Evolutionary conservation across 768 basidiomycete species (phyloP).

Genomic region (Auricularia sp.): DNA sequence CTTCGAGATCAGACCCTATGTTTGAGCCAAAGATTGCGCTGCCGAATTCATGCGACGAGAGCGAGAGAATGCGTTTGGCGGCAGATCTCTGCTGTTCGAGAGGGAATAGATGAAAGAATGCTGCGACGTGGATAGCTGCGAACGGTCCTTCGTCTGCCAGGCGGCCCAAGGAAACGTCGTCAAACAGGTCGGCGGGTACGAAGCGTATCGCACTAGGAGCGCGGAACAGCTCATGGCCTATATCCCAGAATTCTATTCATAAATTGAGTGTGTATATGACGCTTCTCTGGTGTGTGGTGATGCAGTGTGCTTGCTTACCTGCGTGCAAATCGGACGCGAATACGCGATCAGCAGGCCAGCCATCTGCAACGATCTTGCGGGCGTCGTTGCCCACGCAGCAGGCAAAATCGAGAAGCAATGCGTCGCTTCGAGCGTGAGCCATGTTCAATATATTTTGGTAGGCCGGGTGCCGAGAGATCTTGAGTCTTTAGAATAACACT

Average conservation of each 20-base stretch:
- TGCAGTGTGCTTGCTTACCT: not conserved
- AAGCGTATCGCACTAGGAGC: constrained; percentile 3
- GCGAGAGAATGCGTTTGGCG: not conserved
- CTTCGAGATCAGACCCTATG: constrained; percentile 1
- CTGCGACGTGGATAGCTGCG: constrained; percentile 4
- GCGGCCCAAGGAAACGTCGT: not conserved
- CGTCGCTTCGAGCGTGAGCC: not conserved
- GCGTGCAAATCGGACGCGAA: constrained; percentile 5
- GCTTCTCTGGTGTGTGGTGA: not conserved
- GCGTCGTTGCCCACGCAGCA: constrained; percentile 9
- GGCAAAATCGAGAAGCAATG: not conserved
- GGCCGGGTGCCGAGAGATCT: constrained; percentile 1
- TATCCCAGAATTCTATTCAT: constrained; percentile 4
- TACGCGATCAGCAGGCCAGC: constrained; percentile 7
- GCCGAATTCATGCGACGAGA: constrained; percentile 2
- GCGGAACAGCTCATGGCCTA: constrained; percentile 7
- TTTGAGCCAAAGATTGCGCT: constrained; percentile 8
- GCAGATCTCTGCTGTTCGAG: constrained; percentile 2
- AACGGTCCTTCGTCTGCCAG: not conserved
- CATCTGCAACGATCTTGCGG: constrained; percentile 6
- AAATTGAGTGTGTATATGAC: not conserved
- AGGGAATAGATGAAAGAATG: constrained; percentile 9
- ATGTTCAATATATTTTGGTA: constrained; percentile 1
- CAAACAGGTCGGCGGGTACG: constrained; percentile 8
- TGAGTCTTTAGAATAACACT: not conserved